Conservation (phyloP, 805 yeast species). For the Komagataella mondaviorum region DNA sequence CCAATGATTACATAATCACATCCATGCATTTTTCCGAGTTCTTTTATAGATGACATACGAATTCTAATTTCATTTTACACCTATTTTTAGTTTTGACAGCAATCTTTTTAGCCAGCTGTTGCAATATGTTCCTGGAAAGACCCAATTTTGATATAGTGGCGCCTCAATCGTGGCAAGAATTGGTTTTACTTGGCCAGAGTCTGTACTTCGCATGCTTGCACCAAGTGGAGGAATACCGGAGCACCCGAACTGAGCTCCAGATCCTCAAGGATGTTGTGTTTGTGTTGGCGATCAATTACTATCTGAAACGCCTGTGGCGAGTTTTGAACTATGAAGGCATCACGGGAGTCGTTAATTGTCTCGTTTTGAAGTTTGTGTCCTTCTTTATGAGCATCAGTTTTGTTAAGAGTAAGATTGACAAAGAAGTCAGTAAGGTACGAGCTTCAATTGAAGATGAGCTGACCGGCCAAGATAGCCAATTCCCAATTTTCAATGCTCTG, state of each 20-base stretch:
- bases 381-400: conserved; percentile 34
- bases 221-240: neutral
- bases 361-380: neutral
- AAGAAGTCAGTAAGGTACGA: conserved; percentile 38
- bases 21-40: neutral
- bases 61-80: neutral
- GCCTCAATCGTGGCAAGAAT: neutral
- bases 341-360: neutral
- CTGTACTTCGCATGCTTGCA: neutral
- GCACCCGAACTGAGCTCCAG: neutral
- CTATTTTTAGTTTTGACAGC: neutral
- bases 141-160: neutral
- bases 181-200: neutral
- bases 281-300: neutral
- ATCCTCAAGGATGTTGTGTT: neutral
- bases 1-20: neutral
- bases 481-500: conserved; percentile 30
- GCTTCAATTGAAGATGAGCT: conserved; percentile 40
- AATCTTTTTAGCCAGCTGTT: neutral
- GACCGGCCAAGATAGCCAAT: conserved; percentile 35
- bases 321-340: neutral
- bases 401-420: conserved; percentile 40
- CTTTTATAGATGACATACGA: too few species aligned
- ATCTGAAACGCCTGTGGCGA: neutral
- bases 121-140: neutral